Conservation (phyloP, 2,329 filamentous ascomycete species). For the Mycosphaerella sp. region DNA sequence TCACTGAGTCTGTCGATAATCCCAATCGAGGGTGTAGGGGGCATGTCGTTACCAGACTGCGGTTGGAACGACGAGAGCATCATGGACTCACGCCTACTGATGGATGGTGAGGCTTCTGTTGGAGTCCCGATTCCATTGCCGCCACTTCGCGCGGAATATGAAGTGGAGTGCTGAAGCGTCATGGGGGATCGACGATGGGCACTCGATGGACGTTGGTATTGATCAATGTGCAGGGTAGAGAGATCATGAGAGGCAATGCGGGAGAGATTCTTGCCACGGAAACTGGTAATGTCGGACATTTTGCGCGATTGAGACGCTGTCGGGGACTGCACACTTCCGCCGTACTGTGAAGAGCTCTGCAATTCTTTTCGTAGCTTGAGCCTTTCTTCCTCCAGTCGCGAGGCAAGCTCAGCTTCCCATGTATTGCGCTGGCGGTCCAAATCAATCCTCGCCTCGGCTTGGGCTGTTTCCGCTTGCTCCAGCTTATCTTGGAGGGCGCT, state of each 20-base stretch:
- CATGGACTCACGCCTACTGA: conserved; percentile 44
- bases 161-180: conserved; percentile 16
- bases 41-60: conserved; percentile 21
- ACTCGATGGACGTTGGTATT: conserved; percentile 28
- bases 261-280: conserved; percentile 25
- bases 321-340: conserved; percentile 34
- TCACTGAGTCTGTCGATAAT: conserved; percentile 44
- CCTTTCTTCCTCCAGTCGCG: conserved; percentile 60
- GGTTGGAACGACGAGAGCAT: conserved; percentile 26
- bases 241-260: conserved; percentile 29
- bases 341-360: conserved; percentile 22
- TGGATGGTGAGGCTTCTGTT: conserved; percentile 23
- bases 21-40: conserved; percentile 44
- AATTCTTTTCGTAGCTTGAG: conserved; percentile 50
- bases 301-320: conserved; percentile 36
- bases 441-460: conserved; percentile 53
- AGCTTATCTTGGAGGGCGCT: conserved; percentile 59
- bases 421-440: conserved; percentile 54
- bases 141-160: conserved; percentile 6
- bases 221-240: conserved; percentile 20
- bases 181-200: conserved; percentile 26
- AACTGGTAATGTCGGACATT: conserved; percentile 14
- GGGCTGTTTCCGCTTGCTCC: conserved; percentile 56
- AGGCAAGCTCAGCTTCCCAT: conserved; percentile 51
- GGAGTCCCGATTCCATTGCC: conserved; percentile 13